These are phyloP conservation scores for Candida pini DNA, from an alignment of 805 yeast species.

Conservation along the genomic window DNA sequence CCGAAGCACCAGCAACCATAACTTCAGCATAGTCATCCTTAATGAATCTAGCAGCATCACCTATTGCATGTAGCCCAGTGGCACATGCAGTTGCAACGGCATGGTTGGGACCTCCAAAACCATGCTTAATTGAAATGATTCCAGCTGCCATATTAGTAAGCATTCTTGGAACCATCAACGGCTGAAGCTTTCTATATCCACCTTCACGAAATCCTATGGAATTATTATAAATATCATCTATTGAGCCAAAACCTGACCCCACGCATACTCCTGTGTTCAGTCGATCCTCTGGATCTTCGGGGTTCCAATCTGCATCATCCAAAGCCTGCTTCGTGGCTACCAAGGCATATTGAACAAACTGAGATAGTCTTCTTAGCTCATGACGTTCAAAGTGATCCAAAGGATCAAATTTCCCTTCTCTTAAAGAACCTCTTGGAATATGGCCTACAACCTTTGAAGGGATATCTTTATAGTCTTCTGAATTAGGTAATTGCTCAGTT, in stretches of 20 bases:
- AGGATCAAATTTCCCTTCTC: constrained; percentile 47
- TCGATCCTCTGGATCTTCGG: constrained; percentile 31
- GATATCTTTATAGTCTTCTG: constrained; percentile 43
- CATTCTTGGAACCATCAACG: constrained; percentile 78
- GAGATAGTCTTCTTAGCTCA: constrained; percentile 59
- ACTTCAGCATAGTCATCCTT: constrained; percentile 75
- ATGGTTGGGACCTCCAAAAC: constrained; percentile 80
- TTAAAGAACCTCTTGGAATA: constrained; percentile 42
- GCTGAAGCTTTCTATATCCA: constrained; percentile 71
- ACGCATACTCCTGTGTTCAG: constrained; percentile 66
- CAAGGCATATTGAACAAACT: constrained; percentile 72
- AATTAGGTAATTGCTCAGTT: constrained; percentile 38
- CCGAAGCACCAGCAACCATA: constrained; percentile 94
- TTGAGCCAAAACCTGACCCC: constrained; percentile 91
- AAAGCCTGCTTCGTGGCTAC: constrained; percentile 77
- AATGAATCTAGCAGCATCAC: constrained; percentile 85
- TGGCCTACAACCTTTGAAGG: constrained; percentile 75
- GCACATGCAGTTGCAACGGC: constrained; percentile 95
- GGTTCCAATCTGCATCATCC: constrained; percentile 53
- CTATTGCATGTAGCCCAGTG: constrained; percentile 89
- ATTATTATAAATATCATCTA: constrained; percentile 66
- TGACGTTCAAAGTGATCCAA: constrained; percentile 41
- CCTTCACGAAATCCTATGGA: constrained; percentile 40
- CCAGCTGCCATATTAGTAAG: constrained; percentile 95
- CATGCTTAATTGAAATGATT: constrained; percentile 72